Evolutionary conservation across 1,139 yeast species (phyloP).

Genomic region (Geotrichum histeridarum): DNA sequence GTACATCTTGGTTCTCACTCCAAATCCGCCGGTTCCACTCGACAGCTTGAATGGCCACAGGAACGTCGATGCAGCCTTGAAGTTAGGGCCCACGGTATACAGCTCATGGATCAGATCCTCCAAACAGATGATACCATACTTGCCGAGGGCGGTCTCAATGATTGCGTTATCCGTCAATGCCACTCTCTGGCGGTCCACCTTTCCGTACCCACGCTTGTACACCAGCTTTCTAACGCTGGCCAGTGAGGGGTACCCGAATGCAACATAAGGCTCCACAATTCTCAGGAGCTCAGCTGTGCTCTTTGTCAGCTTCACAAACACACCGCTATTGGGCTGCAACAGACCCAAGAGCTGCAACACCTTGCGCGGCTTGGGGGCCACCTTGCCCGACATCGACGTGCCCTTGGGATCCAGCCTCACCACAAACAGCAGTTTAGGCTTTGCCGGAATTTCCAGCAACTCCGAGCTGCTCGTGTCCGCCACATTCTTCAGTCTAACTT

Average conservation of each 20-base stretch:
- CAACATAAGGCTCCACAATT: slow-evolving; percentile 98
- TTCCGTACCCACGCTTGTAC: slow-evolving; percentile 99
- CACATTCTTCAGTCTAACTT: slow-evolving; percentile 87
- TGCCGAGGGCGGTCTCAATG: slow-evolving; percentile 89
- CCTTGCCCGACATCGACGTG: slow-evolving; percentile 98
- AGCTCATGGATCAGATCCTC: slow-evolving; percentile 99
- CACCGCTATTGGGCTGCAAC: slow-evolving; percentile 97
- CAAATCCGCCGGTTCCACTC: slow-evolving; percentile 99
- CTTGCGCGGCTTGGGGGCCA: slow-evolving; percentile 99
- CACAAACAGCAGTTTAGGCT: slow-evolving; percentile 92
- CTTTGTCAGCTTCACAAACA: slow-evolving; percentile 95
- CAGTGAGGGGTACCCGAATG: slow-evolving; percentile 98
- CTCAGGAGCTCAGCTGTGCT: slow-evolving; percentile 95
- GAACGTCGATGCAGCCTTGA: slow-evolving; percentile 99
- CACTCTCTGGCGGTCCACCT: slow-evolving; percentile 96
- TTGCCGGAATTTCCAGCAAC: slow-evolving; percentile 78
- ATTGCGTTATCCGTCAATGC: slow-evolving; percentile 83
- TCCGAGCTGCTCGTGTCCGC: slow-evolving; percentile 80
- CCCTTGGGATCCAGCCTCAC: slow-evolving; percentile 50
- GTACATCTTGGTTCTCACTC: slow-evolving; percentile 96
- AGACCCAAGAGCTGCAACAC: slow-evolving; percentile 96
- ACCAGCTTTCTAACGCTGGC: slow-evolving; percentile 92
- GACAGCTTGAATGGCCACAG: slow-evolving; percentile 99
- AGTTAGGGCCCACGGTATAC: slow-evolving; percentile 98
- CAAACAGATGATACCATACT: slow-evolving; percentile 91